These are phyloP conservation scores for Phoenix dactylifera DNA, from an alignment of 176 grass and related monocot genomes.

Conservation along the genomic window DNA sequence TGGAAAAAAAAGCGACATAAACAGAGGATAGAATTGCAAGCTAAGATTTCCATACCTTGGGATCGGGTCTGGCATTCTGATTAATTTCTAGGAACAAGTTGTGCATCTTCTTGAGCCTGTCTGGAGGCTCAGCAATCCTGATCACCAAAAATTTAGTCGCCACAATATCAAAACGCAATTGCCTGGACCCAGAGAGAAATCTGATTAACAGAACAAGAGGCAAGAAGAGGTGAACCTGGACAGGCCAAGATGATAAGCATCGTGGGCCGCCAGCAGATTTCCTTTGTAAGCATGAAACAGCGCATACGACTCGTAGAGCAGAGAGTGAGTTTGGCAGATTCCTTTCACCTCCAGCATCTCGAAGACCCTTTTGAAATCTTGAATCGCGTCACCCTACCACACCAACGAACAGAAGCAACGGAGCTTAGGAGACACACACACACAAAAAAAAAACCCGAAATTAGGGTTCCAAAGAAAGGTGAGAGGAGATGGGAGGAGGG, in stretches of 20 bases:
- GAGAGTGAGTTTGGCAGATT: slow-evolving; percentile 55
- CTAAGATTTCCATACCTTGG: slow-evolving; percentile 37
- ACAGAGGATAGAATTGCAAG: slow-evolving; percentile 1
- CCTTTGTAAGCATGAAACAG: slow-evolving; percentile 40
- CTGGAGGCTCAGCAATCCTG: slow-evolving; percentile 73
- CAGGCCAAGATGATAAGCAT: slow-evolving; percentile 44
- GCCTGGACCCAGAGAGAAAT: not conserved
- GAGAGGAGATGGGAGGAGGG: not conserved
- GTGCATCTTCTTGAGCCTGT: slow-evolving; percentile 58
- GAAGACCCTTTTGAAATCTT: slow-evolving; percentile 47
- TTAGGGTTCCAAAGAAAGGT: not conserved
- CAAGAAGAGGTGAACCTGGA: slow-evolving; percentile 38
- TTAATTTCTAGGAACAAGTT: slow-evolving; percentile 32
- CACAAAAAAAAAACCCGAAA: not conserved
- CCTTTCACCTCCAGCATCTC: slow-evolving; percentile 45
- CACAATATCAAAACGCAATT: slow-evolving; percentile 11
- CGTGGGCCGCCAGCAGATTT: slow-evolving; percentile 50
- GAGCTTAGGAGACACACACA: not conserved
- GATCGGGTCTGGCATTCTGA: slow-evolving; percentile 32
- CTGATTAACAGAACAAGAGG: slow-evolving; percentile 1
- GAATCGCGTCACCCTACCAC: slow-evolving; percentile 51
- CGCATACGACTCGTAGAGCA: slow-evolving; percentile 81
- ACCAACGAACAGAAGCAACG: not conserved
- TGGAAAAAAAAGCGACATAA: not conserved
- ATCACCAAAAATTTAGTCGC: slow-evolving; percentile 12